Percentiles rank a stretch among this genome's conserved stretches.
Evolutionary conservation across 1,284 basidiomycete species (phyloP).

Genomic region (Ganoderma lucidum): DNA sequence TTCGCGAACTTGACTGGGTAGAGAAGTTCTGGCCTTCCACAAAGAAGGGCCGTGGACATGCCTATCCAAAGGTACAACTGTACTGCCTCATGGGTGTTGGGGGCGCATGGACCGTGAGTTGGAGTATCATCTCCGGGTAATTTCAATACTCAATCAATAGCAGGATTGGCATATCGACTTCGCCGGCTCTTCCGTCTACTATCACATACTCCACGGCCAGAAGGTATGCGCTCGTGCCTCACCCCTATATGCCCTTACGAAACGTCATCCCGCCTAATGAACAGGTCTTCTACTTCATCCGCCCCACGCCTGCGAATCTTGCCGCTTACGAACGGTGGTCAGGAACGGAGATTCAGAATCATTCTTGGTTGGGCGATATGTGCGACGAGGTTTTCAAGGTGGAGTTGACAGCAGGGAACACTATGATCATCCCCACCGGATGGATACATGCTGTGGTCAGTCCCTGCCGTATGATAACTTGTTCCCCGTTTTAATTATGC

Average conservation of each 20-base stretch:
- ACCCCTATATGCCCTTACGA: slow-evolving; percentile 6
- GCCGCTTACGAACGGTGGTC: slow-evolving; percentile 92
- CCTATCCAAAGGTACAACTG: slow-evolving; percentile 94
- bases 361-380: slow-evolving; percentile 91
- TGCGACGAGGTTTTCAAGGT: slow-evolving; percentile 91
- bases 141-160: slow-evolving; percentile 23
- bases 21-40: slow-evolving; percentile 92
- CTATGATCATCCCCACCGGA: slow-evolving; percentile 96
- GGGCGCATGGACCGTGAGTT: slow-evolving; percentile 88
- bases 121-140: background rate
- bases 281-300: slow-evolving; percentile 94
- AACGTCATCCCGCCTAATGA: slow-evolving; percentile 12
- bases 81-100: slow-evolving; percentile 94
- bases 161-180: slow-evolving; percentile 98
- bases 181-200: slow-evolving; percentile 94
- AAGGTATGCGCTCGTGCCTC: slow-evolving; percentile 59
- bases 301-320: slow-evolving; percentile 88
- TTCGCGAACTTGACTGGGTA: slow-evolving; percentile 95
- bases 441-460: slow-evolving; percentile 97
- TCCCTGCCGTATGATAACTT: slow-evolving; percentile 27
- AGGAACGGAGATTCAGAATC: slow-evolving; percentile 87
- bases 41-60: slow-evolving; percentile 74
- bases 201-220: slow-evolving; percentile 85
- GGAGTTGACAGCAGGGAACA: slow-evolving; percentile 84
- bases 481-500: background rate